Conservation (phyloP, 2,329 filamentous ascomycete species). For the Ceratocystis harringtonii region DNA sequence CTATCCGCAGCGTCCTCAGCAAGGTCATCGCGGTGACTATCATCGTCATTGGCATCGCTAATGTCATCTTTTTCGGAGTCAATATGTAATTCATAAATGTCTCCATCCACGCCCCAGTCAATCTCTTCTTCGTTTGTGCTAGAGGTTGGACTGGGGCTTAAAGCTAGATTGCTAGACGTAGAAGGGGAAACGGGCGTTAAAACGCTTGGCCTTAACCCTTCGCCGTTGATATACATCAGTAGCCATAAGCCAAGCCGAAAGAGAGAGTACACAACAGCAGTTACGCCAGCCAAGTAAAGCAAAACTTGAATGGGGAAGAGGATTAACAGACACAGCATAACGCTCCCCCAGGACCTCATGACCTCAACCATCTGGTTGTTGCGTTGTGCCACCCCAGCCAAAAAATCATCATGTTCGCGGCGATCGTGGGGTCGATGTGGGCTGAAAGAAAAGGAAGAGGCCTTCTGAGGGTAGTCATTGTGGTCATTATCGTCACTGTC, state of each 20-base stretch:
- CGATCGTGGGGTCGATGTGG: neutral
- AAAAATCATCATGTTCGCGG: constrained; percentile 3
- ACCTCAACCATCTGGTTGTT: constrained; percentile 3
- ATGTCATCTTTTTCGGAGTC: constrained; percentile 3
- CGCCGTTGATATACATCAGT: neutral
- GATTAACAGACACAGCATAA: constrained; percentile 9
- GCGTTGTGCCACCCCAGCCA: neutral
- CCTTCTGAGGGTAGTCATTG: neutral
- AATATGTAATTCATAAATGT: constrained; percentile 19
- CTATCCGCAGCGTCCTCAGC: constrained; percentile 24
- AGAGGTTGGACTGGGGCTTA: constrained; percentile 10
- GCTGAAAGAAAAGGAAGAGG: neutral
- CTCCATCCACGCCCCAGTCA: constrained; percentile 22
- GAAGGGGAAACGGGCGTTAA: too few relatives aligned
- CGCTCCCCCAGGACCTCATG: constrained; percentile 11
- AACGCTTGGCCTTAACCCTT: neutral
- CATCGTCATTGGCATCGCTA: neutral
- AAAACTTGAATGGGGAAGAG: constrained; percentile 14
- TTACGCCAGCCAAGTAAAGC: constrained; percentile 4
- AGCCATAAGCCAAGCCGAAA: constrained; percentile 7
- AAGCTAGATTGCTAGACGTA: too few relatives aligned
- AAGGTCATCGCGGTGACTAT: neutral
- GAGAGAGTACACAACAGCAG: constrained; percentile 5
- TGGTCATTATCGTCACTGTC: neutral
- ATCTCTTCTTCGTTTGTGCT: constrained; percentile 24